Evolutionary conservation across 75 land plant genomes (phyloP), one percentile per base, ranked within the genome.

Genomic region (Cupressus sempervirens): DNA sequence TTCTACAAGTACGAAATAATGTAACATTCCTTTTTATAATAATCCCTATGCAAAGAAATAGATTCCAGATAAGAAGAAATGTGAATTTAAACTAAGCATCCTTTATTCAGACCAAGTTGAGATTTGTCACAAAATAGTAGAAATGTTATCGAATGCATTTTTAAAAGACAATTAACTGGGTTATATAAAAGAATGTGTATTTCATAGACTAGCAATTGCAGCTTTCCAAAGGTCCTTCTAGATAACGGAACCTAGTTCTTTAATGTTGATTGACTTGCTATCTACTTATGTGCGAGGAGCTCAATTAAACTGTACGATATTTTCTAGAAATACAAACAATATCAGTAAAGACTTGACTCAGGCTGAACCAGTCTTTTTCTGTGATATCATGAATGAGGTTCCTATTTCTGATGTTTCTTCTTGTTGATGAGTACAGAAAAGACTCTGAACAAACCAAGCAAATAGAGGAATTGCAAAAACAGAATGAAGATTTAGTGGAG

Each of bases 381-480:
- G 20, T 80, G 0, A 81, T 43, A 14, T 74, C 30, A 9, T 30
- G 26, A n/a, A 38, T 35, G 16, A 34, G 20, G 36, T 7, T 41
- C 56, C 52, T 41, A n/a, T 16, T 52, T 80, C 3, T 35, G 48
- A 54, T 30, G 20, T 86, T 32, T 65, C 18, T 58, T 77, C 46
- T 11, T 34, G 45, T 56, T 53, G 50, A 74, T 72, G 7, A 81
- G 83, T 80, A 53, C 89, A 94, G 95, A 89, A 94, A 94, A 86
- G 95, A 94, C 80, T 94, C 95, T 20, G 95, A 94, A 76, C 95
- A 94, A 83, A 94, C 95, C 16, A 94, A 94, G 73, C 95, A 90
- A 26, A 94, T 94, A 82, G 95, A 94, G 70, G 95, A 92, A 75
- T 91, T 94, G 48, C 92, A 94, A 87, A 91, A 92, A 84, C 88